Evolutionary conservation across 352 stramenopile genomes (phyloP), one percentile per base, ranked within the genome.

Genomic region (Phytophthora vignae): DNA sequence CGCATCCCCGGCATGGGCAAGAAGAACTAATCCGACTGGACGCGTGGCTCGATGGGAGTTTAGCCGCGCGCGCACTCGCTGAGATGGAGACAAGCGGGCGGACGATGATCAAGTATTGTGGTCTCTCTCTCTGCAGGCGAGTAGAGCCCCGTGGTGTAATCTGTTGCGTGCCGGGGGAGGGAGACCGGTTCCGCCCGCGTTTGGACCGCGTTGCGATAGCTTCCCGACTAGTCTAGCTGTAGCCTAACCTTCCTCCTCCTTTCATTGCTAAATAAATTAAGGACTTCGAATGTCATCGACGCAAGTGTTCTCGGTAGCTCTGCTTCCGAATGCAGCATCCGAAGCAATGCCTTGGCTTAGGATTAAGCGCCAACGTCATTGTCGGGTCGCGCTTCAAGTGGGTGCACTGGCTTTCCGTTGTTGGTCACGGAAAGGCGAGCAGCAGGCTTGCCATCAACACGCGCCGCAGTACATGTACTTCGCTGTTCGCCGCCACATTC

Each of bases 21-120:
- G 75, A 94, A 92, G 77, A 92, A 91, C 74, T 93, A 87, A 87
- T 87, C 70, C 42, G 44, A 55, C 25, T 79, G 78, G 49, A 68
- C 49, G 38, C 55, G 62, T 60, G 33, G 19, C 33, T 73, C 36
- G 48, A 27, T 58, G 46, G 42, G 59, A 72, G 60, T 44, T 49
- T 54, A 22, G 15, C n/a, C 17, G 59, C 62, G 40, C 71, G 69
- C 63, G 15, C 59, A 52, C 55, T 71, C 53, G 57, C 44, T 21
- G 62, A 67, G 57, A 63, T 59, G 56, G 21, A 49, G 22, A 60
- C 55, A 64, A 66, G 58, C 46, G 65, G 60, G 49, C 40, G 52
- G 55, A 62, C 49, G 46, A 60, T 25, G 29, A 53, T 49, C 60
- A 64, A 73, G 57, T 78, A 60, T 66, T 57, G 62, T 33, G 22